Conservation (phyloP, 768 basidiomycete genomes). For the Macrolepiota albuminosa region DNA sequence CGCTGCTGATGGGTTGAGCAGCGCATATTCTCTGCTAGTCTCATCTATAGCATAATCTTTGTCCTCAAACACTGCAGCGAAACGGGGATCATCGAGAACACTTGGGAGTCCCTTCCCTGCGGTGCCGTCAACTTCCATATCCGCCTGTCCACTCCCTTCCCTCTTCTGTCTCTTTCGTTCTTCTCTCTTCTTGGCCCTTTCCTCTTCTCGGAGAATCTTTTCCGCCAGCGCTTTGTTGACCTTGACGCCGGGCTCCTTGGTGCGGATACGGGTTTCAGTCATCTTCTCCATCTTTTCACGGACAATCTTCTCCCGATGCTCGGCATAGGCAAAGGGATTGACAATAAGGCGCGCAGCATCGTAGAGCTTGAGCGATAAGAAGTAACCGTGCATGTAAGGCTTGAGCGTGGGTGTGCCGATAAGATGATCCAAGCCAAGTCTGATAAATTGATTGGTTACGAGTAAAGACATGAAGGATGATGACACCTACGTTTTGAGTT, state of each 20-base stretch:
- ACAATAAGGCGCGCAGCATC: constrained; percentile 93
- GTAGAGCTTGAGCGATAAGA: constrained; percentile 92
- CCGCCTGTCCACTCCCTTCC: constrained; percentile 32
- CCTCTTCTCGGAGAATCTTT: constrained; percentile 66
- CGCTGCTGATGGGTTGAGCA: constrained; percentile 87
- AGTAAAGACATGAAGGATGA: constrained; percentile 1
- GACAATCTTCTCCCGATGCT: constrained; percentile 86
- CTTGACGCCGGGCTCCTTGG: constrained; percentile 64
- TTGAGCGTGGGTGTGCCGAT: constrained; percentile 93
- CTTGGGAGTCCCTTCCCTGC: constrained; percentile 34
- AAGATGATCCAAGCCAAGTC: constrained; percentile 92
- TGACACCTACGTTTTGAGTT: constrained; percentile 71
- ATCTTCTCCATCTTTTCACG: constrained; percentile 90
- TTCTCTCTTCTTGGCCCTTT: constrained; percentile 50
- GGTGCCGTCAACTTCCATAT: constrained; percentile 30
- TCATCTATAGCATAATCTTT: constrained; percentile 92
- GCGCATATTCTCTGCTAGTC: constrained; percentile 78
- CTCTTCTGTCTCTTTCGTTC: constrained; percentile 49
- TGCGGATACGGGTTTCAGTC: constrained; percentile 87
- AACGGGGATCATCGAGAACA: constrained; percentile 82
- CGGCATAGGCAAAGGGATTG: constrained; percentile 94
- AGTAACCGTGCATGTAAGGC: constrained; percentile 99
- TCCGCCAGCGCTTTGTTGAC: constrained; percentile 81
- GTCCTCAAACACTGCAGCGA: constrained; percentile 86
- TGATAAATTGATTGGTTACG: constrained; percentile 24